These are phyloP conservation scores for Fusarium marasasianum DNA, from an alignment of 2,329 filamentous ascomycete genomes.

Conservation along the genomic window DNA sequence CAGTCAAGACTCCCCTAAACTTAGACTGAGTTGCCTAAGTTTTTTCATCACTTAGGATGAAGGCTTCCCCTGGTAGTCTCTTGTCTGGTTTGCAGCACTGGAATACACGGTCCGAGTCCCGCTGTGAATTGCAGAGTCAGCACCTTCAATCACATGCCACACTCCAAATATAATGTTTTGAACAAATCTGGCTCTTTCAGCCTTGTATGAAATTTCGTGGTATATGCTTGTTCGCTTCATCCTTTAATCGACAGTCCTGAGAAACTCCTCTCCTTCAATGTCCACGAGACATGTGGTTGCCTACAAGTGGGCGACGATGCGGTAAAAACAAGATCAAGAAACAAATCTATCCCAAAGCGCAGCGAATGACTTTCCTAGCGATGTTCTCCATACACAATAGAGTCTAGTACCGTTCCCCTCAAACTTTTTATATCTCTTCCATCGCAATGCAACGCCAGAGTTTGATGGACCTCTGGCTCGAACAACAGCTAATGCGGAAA, in stretches of 20 bases:
- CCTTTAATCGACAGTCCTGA: neutral
- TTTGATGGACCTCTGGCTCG: neutral
- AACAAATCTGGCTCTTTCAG: neutral
- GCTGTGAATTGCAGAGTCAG: neutral
- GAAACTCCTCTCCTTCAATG: slow-evolving; percentile 5
- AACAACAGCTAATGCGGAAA: slow-evolving; percentile 30
- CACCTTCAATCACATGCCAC: neutral
- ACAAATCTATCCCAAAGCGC: slow-evolving; percentile 32
- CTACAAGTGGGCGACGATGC: neutral
- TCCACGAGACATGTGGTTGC: neutral
- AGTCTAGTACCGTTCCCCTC: slow-evolving; percentile 29
- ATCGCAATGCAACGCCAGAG: slow-evolving; percentile 32
- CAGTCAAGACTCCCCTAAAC: too few relatives aligned
- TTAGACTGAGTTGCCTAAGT: too few relatives aligned
- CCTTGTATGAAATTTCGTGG: neutral
- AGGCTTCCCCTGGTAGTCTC: neutral
- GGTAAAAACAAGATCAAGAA: slow-evolving; percentile 19
- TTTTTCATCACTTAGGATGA: too few relatives aligned
- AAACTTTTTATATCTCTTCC: slow-evolving; percentile 35
- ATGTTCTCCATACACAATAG: slow-evolving; percentile 14
- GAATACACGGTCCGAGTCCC: neutral
- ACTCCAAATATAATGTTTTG: neutral
- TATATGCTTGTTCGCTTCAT: neutral
- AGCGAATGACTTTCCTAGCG: slow-evolving; percentile 19
- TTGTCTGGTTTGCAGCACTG: neutral